Conservation (phyloP, 306 rosid genomes). For the Arachis hypogaea region DNA sequence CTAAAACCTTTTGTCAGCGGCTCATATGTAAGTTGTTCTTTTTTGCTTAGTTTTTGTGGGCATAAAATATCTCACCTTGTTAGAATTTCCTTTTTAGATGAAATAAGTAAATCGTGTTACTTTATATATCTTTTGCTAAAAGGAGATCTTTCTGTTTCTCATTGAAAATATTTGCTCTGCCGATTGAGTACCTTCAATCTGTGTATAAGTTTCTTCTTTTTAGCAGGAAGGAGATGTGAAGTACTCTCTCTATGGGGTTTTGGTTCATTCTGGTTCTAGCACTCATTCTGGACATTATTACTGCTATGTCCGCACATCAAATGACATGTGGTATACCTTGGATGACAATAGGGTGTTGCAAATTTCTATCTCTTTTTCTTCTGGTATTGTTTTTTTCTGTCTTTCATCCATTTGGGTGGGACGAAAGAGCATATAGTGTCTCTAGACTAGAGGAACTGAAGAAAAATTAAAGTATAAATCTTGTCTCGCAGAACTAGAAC, state of each 20-base stretch:
- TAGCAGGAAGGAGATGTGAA: slow-evolving; percentile 76
- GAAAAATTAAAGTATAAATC: not conserved
- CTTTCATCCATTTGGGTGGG: not conserved
- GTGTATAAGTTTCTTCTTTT: slow-evolving; percentile 29
- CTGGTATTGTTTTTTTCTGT: not conserved
- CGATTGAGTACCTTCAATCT: not conserved
- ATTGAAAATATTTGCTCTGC: not conserved
- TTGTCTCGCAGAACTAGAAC: not conserved
- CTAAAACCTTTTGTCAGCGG: slow-evolving; percentile 88
- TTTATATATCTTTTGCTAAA: not conserved
- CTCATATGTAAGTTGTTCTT: slow-evolving; percentile 56
- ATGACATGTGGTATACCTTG: slow-evolving; percentile 89
- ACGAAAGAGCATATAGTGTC: not conserved
- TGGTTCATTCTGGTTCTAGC: slow-evolving; percentile 87
- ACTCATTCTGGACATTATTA: slow-evolving; percentile 92
- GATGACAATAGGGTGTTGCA: slow-evolving; percentile 81
- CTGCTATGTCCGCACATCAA: slow-evolving; percentile 93
- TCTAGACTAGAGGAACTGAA: not conserved
- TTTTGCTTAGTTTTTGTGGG: not conserved
- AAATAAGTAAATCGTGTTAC: not conserved
- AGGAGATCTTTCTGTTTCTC: not conserved
- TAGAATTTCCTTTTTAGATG: not conserved
- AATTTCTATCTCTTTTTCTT: slow-evolving; percentile 11
- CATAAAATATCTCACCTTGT: not conserved
- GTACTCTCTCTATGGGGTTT: slow-evolving; percentile 94